Evolutionary conservation across 2,329 filamentous ascomycete genomes (phyloP).

Genomic region (Diaporthe eres): DNA sequence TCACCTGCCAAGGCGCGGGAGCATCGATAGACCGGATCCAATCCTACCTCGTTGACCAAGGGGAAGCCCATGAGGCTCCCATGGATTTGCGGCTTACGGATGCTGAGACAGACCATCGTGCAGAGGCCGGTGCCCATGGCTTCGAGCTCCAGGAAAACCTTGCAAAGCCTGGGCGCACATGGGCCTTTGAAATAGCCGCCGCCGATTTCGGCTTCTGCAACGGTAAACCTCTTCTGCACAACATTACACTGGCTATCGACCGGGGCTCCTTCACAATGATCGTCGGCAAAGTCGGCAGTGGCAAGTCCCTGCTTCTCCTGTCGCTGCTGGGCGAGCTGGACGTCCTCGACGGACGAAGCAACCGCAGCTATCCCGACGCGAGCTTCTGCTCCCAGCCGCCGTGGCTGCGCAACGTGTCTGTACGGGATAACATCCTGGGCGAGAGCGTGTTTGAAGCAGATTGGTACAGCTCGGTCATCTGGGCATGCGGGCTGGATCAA

Average conservation of each 20-base stretch:
- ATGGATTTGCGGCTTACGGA: neutral
- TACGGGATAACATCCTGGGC: constrained; percentile 10
- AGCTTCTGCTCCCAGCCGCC: constrained; percentile 8
- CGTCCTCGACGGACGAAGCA: neutral
- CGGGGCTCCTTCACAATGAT: neutral
- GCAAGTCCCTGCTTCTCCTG: constrained; percentile 9
- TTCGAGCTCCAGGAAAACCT: neutral
- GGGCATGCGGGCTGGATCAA: neutral
- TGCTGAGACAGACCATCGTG: neutral
- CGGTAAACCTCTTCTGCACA: neutral
- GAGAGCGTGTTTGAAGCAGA: neutral
- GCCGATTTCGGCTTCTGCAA: neutral
- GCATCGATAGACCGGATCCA: constrained; percentile 4
- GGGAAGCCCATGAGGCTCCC: neutral
- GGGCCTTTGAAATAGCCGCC: neutral
- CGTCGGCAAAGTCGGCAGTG: neutral
- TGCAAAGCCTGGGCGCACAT: neutral
- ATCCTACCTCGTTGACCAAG: neutral
- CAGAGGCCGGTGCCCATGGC: neutral
- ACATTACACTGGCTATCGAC: neutral
- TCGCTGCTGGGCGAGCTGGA: constrained; percentile 6
- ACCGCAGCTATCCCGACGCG: neutral
- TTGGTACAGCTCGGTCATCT: neutral
- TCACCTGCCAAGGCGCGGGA: constrained; percentile 2
- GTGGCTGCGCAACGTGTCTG: constrained; percentile 9